Evolutionary conservation across 169 alveolate genomes (phyloP).

Genomic region (Babesia sp.): DNA sequence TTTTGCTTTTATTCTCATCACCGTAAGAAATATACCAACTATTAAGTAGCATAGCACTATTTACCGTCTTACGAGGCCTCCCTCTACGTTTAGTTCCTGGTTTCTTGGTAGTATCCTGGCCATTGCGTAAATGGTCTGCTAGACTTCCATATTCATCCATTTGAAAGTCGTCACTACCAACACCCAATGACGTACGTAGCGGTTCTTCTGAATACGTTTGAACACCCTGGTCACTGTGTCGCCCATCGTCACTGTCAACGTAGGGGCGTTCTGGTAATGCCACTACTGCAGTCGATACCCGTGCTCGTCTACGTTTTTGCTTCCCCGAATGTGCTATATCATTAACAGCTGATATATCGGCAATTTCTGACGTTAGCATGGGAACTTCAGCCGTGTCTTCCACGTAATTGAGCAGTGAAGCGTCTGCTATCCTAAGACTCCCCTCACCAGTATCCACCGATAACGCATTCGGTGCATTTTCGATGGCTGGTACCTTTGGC

Average conservation of each 20-base stretch:
- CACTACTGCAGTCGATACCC: neutral
- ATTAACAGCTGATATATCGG: neutral
- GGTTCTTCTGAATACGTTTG: constrained; percentile 11
- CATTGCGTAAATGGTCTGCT: neutral
- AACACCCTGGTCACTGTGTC: constrained; percentile 6
- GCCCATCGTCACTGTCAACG: too few species aligned
- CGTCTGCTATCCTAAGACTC: constrained; percentile 5
- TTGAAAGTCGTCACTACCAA: constrained; percentile 15
- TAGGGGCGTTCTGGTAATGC: neutral
- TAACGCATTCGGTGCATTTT: neutral
- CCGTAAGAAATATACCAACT: constrained; percentile 54
- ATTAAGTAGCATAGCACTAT: constrained; percentile 52
- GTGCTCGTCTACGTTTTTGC: neutral
- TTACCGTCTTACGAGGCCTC: neutral
- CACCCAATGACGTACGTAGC: constrained; percentile 6
- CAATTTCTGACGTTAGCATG: neutral
- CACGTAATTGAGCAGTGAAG: neutral
- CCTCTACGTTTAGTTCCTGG: neutral
- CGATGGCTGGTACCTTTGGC: neutral
- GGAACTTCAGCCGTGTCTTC: neutral
- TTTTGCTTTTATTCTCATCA: neutral
- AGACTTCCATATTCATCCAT: constrained; percentile 28
- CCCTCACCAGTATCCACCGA: neutral
- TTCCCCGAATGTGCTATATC: neutral
- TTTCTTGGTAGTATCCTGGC: neutral